These are phyloP conservation scores for Tulasnella sp. DNA, from an alignment of 768 basidiomycete genomes.

Conservation along the genomic window DNA sequence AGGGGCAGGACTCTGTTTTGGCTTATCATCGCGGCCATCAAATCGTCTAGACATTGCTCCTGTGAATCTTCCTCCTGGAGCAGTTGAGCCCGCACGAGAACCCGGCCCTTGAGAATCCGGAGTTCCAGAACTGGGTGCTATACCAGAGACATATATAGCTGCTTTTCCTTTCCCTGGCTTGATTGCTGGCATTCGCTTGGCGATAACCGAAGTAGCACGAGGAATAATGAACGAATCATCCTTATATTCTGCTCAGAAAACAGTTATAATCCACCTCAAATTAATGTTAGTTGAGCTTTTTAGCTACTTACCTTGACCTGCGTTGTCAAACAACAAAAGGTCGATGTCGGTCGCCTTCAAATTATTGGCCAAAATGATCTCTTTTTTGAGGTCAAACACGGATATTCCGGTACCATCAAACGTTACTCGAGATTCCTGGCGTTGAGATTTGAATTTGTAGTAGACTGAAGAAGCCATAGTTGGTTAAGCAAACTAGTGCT, in stretches of 20 bases:
- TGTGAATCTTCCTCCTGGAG: conserved; percentile 8
- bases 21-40: conserved; percentile 61
- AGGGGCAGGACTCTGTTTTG: conserved; percentile 12
- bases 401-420: conserved; percentile 99
- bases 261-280: neutral
- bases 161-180: conserved; percentile 76
- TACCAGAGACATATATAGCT: conserved; percentile 48
- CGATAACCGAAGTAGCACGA: conserved; percentile 85
- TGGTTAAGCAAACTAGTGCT: no score
- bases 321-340: conserved; percentile 72
- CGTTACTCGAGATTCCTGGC: conserved; percentile 85
- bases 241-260: conserved; percentile 53
- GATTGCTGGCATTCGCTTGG: conserved; percentile 74
- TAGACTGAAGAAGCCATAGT: conserved; percentile 86
- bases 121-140: neutral
- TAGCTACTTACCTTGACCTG: conserved; percentile 64
- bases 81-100: neutral
- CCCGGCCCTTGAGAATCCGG: neutral
- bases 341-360: conserved; percentile 98
- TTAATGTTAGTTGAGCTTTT: neutral
- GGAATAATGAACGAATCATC: conserved; percentile 89
- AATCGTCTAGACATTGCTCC: conserved; percentile 69
- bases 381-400: conserved; percentile 97
- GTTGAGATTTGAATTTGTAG: conserved; percentile 94
- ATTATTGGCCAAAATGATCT: conserved; percentile 92